These are phyloP conservation scores for Aureobasidium sp. DNA, from an alignment of 2,329 filamentous ascomycete genomes.

Conservation along the genomic window DNA sequence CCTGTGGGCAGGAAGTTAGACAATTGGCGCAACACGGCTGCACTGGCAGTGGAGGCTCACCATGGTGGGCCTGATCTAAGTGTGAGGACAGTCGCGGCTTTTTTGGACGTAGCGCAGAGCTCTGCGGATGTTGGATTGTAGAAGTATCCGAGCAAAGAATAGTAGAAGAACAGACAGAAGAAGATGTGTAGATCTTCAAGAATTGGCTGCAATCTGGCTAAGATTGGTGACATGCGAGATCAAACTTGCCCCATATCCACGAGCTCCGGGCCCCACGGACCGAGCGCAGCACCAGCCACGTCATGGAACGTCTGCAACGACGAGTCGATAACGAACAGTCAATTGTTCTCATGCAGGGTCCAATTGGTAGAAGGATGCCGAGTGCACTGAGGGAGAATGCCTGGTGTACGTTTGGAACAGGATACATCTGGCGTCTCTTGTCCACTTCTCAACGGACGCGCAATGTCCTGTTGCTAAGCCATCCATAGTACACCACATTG, in stretches of 20 bases:
- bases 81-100: neutral
- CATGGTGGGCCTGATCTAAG: conserved; percentile 7
- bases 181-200: neutral
- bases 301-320: neutral
- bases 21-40: neutral
- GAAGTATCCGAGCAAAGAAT: neutral
- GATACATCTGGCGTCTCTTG: neutral
- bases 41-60: neutral
- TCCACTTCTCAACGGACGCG: neutral
- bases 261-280: too few relatives aligned
- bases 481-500: neutral
- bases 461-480: conserved; percentile 2
- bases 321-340: neutral
- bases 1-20: conserved; percentile 27
- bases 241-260: conserved; percentile 2
- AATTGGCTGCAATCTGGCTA: neutral
- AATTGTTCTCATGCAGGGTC: too few relatives aligned
- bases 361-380: too few relatives aligned
- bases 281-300: conserved; percentile 5
- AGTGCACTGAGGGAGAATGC: too few relatives aligned
- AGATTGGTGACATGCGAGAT: conserved; percentile 1
- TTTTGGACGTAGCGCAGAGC: neutral
- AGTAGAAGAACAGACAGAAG: neutral
- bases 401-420: neutral
- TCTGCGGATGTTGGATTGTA: neutral